phyloP scores from a whole-genome alignment of 306 rosid genomes.

The Cicer cuneatum region DNA sequence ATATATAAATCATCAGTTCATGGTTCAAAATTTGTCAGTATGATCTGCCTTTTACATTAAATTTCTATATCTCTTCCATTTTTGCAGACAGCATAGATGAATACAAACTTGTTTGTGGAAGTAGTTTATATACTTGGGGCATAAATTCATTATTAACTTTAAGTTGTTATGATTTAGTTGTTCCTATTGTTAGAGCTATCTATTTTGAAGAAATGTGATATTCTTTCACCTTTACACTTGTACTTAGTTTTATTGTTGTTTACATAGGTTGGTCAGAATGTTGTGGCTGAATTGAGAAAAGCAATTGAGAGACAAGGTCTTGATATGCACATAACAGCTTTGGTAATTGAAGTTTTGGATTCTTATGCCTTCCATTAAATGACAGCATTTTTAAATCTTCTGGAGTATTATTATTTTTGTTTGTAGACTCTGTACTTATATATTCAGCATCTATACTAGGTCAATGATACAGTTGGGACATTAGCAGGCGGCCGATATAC shows the following conservation, averaged over 20 bases:
- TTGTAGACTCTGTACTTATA: slow-evolving; percentile 40
- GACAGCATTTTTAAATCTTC: slow-evolving; percentile 3
- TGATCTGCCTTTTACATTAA: neutral
- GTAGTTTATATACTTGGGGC: neutral
- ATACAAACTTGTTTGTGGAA: slow-evolving; percentile 6
- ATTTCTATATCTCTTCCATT: slow-evolving; percentile 8
- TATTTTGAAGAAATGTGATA: neutral
- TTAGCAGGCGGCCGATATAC: slow-evolving; percentile 86
- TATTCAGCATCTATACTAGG: slow-evolving; percentile 58
- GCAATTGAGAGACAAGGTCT: slow-evolving; percentile 76
- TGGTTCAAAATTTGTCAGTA: slow-evolving; percentile 14
- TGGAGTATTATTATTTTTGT: neutral
- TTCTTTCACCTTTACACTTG: slow-evolving; percentile 24
- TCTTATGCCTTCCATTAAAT: slow-evolving; percentile 26
- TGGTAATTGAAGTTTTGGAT: slow-evolving; percentile 58
- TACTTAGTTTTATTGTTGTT: slow-evolving; percentile 29
- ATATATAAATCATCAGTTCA: neutral
- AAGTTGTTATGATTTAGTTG: neutral
- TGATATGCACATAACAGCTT: slow-evolving; percentile 81
- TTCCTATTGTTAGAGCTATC: slow-evolving; percentile 18
- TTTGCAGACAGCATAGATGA: slow-evolving; percentile 1
- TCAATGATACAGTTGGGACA: slow-evolving; percentile 92
- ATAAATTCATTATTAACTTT: slow-evolving; percentile 10
- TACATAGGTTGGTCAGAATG: slow-evolving; percentile 78
- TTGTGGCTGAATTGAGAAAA: slow-evolving; percentile 71